These are phyloP conservation scores for Heterobasidion occidentale DNA, from an alignment of 1,284 basidiomycete species.

Conservation along the genomic window DNA sequence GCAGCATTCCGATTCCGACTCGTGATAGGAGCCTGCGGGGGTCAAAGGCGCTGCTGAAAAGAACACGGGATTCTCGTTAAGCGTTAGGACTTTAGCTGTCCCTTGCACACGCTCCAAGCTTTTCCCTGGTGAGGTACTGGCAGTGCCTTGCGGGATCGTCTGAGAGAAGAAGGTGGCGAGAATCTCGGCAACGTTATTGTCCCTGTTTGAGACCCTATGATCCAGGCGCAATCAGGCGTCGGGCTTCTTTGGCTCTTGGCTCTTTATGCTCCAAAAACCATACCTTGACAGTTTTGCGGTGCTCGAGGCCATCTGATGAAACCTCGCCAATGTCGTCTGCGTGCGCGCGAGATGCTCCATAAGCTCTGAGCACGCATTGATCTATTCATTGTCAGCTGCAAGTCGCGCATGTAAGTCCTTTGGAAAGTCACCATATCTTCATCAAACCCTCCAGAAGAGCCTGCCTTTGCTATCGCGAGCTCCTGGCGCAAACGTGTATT, in stretches of 20 bases:
- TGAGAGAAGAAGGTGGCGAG: neutral
- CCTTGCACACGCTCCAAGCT: neutral
- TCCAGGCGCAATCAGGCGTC: neutral
- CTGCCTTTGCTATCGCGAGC: slow-evolving; percentile 20
- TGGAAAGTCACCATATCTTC: slow-evolving; percentile 1
- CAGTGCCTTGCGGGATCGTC: neutral
- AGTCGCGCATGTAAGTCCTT: too few species aligned
- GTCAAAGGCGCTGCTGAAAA: neutral
- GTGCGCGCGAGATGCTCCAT: slow-evolving; percentile 8
- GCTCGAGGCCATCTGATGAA: neutral
- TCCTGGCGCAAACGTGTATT: slow-evolving; percentile 41
- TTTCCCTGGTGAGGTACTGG: neutral
- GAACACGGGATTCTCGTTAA: neutral
- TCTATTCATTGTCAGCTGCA: neutral
- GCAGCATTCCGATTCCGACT: neutral
- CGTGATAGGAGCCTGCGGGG: neutral
- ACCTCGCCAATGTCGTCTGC: neutral
- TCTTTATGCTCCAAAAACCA: neutral
- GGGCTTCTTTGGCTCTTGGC: too few species aligned
- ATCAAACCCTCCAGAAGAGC: neutral
- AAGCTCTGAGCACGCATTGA: slow-evolving; percentile 7
- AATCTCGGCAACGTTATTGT: neutral
- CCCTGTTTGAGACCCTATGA: neutral
- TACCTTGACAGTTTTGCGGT: neutral
- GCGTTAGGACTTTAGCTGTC: neutral